These are phyloP conservation scores for Henckelia pumila DNA, from an alignment of 257 asterid species.

Conservation along the genomic window DNA sequence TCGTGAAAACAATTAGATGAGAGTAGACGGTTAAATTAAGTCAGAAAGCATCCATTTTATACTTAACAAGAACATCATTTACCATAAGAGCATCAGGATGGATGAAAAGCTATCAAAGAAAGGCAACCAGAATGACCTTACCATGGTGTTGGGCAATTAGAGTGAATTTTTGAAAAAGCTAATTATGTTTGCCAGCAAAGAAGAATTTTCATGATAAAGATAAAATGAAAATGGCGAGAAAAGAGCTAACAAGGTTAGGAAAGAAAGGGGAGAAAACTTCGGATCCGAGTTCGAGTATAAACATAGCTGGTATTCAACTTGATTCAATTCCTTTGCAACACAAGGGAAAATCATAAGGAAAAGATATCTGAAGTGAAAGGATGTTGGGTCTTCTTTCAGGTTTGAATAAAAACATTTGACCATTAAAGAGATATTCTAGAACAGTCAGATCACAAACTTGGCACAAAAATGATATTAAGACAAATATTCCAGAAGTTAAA, in stretches of 20 bases:
- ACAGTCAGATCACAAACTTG: constrained; percentile 7
- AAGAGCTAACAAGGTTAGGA: background rate
- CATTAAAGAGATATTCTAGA: background rate
- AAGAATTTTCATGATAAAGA: background rate
- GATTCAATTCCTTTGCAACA: background rate
- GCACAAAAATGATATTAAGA: constrained; percentile 8
- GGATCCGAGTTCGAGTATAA: background rate
- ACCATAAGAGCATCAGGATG: background rate
- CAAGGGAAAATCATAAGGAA: background rate
- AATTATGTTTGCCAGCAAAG: background rate
- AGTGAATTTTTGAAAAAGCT: background rate
- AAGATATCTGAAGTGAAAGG: no score
- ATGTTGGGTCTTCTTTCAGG: background rate
- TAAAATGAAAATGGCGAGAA: background rate
- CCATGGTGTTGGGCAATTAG: background rate
- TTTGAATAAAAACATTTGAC: constrained; percentile 3
- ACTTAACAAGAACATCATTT: background rate
- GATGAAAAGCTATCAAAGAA: background rate
- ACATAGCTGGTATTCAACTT: no score
- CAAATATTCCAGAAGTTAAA: constrained; percentile 20
- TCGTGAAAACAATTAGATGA: background rate
- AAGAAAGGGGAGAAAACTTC: background rate
- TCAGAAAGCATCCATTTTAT: background rate
- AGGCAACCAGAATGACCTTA: background rate
- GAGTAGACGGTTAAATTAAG: constrained; percentile 11